Evolutionary conservation across 2,329 filamentous ascomycete species (phyloP), one percentile per base, ranked within the genome.

Genomic region (Fusarium domesticum): DNA sequence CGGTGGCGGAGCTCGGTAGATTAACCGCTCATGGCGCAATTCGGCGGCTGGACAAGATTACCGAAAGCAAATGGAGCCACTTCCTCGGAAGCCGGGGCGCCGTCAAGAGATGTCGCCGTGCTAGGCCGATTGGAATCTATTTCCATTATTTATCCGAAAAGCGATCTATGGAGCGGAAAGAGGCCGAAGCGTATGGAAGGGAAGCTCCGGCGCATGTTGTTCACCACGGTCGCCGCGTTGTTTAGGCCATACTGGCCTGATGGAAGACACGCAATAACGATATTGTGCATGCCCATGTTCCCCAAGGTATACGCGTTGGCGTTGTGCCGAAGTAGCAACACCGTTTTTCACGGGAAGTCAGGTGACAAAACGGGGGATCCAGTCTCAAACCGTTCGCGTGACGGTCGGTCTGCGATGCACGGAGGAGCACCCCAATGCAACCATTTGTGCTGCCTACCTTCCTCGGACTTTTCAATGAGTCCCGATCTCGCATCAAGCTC

Each of bases 261-360:
- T 14, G 37, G 37, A 8, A 39, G 37, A 14, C 37, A 32, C 2
- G 28, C 28, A 14, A 39, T 39, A n/a, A 39, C 37, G 16, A 39
- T 28, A 18, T 39, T 39, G 28, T 39, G 37, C 10, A 6, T 16
- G 12, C 28, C 25, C 10, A 39, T 49, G 6, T 36, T 31, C 17
- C 59, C 61, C 15, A 59, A 47, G 1, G 38, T 48, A 40, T 62
- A 63, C n/a, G n/a, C n/a, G 25, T 28, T 14, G 25, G 7, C 25
- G 25, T 28, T 28, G 25, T 14, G 25, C 25, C 25, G 14, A 31
- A 31, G 28, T 12, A 31, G 28, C 28, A 3, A 3, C 28, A 5
- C 28, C 28, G 28, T 31, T 31, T 31, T 31, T 5, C 15, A 31
- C 25, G 25, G 25, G 15, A 10, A 31, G 28, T 31, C n/a, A 31